phyloP scores from a whole-genome alignment of 169 alveolate genomes.

The Cryptosporidium sp. region DNA sequence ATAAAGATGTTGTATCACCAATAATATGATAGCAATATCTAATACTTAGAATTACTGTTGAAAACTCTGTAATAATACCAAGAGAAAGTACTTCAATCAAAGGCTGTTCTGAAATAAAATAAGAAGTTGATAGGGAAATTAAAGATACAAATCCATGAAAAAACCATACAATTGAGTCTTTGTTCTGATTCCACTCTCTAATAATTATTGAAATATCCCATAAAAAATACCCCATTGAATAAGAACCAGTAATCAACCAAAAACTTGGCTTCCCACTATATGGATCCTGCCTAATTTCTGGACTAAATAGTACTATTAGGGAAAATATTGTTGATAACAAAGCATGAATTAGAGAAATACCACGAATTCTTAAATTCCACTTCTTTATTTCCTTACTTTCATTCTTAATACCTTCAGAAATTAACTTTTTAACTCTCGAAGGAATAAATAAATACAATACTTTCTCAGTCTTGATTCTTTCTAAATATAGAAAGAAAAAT shows the following conservation, averaged over 20 bases:
- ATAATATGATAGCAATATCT: conserved; percentile 60
- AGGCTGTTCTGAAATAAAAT: conserved; percentile 44
- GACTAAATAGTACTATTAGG: conserved; percentile 4
- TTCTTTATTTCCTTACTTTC: conserved; percentile 29
- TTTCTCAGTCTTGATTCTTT: conserved; percentile 28
- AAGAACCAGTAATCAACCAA: conserved; percentile 42
- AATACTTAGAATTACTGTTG: conserved; percentile 55
- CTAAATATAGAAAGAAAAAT: conserved; percentile 32
- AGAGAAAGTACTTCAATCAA: conserved; percentile 41
- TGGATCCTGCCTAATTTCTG: conserved; percentile 48
- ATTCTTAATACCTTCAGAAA: conserved; percentile 14
- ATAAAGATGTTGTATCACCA: conserved; percentile 47
- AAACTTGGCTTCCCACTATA: conserved; percentile 56
- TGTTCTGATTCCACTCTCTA: conserved; percentile 62
- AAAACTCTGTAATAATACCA: conserved; percentile 64
- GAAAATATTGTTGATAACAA: conserved; percentile 37
- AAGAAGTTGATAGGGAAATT: conserved; percentile 30
- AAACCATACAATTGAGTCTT: conserved; percentile 68
- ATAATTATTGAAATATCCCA: conserved; percentile 59
- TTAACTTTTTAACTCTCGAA: conserved; percentile 31
- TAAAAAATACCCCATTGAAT: conserved; percentile 66
- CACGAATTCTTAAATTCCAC: conserved; percentile 48
- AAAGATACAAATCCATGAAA: conserved; percentile 70
- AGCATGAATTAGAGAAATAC: conserved; percentile 59
- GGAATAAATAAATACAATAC: conserved; percentile 29